phyloP scores from a whole-genome alignment of 495 filamentous ascomycete genomes.

The Clohesyomyces aquaticus region DNA sequence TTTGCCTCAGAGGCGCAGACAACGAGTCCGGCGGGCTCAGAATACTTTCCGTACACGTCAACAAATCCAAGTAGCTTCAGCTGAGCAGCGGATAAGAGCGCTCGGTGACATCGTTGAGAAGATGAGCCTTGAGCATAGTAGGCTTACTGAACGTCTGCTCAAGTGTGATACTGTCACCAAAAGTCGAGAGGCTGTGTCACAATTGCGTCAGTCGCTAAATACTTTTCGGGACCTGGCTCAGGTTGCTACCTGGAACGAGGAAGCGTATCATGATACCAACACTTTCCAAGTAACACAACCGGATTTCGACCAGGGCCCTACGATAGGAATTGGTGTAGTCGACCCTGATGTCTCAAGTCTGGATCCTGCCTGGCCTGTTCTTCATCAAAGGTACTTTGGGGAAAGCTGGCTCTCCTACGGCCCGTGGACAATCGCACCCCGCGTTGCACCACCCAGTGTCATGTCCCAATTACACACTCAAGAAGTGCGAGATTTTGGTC shows the following conservation, averaged over 20 bases:
- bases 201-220: not conserved
- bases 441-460: not conserved
- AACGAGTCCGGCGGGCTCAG: slow-evolving; percentile 3
- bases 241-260: not conserved
- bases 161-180: not conserved
- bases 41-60: not conserved
- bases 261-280: no score
- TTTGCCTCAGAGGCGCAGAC: not conserved
- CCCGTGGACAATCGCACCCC: not conserved
- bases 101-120: not conserved
- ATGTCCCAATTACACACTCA: not conserved
- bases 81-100: not conserved
- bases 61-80: not conserved
- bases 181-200: not conserved
- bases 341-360: no score
- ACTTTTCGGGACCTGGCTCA: not conserved
- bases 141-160: not conserved
- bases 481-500: not conserved
- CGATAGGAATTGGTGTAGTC: no score
- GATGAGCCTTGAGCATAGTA: not conserved
- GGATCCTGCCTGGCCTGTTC: not conserved
- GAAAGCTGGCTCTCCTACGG: not conserved
- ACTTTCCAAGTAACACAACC: no score
- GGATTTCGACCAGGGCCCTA: no score
- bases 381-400: not conserved